phyloP scores from a whole-genome alignment of 2,329 filamentous ascomycete genomes.

The Aspergillus sp. region DNA sequence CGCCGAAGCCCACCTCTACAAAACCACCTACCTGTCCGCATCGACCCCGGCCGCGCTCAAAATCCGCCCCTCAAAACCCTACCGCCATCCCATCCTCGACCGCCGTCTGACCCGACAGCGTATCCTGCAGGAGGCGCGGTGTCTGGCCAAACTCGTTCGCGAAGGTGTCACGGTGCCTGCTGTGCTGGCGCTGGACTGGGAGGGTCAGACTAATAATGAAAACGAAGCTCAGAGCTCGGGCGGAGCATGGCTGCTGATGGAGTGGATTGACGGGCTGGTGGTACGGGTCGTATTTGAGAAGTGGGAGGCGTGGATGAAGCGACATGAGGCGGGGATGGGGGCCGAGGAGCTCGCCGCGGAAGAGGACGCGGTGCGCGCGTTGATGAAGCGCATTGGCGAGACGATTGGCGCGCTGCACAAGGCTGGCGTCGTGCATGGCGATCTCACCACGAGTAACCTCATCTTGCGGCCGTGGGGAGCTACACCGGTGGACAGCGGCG shows the following conservation, averaged over 20 bases:
- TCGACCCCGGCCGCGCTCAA: constrained; percentile 75
- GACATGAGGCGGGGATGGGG: constrained; percentile 29
- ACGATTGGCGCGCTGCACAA: constrained; percentile 75
- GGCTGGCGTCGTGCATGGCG: constrained; percentile 86
- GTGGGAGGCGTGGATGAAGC: constrained; percentile 56
- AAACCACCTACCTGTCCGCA: constrained; percentile 72
- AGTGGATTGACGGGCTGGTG: constrained; percentile 76
- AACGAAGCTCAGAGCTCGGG: constrained; percentile 56
- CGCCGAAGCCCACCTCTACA: constrained; percentile 92
- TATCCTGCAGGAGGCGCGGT: constrained; percentile 82
- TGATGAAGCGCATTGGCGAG: constrained; percentile 69
- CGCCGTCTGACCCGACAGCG: constrained; percentile 80
- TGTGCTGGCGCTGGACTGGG: constrained; percentile 68
- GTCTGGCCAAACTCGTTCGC: constrained; percentile 72
- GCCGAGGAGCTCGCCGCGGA: constrained; percentile 32
- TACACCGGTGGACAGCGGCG: constrained; percentile 10
- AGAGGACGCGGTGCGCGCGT: constrained; percentile 53
- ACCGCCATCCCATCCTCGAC: constrained; percentile 88
- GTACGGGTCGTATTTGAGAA: constrained; percentile 68
- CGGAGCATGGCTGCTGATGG: constrained; percentile 74
- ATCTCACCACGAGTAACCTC: constrained; percentile 95
- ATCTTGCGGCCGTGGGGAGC: constrained; percentile 62
- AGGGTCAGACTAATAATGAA: constrained; percentile 53
- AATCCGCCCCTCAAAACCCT: constrained; percentile 85
- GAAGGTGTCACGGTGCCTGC: constrained; percentile 81